These are phyloP conservation scores for Tilletia setariae DNA, from an alignment of 1,284 basidiomycete species.

Conservation along the genomic window DNA sequence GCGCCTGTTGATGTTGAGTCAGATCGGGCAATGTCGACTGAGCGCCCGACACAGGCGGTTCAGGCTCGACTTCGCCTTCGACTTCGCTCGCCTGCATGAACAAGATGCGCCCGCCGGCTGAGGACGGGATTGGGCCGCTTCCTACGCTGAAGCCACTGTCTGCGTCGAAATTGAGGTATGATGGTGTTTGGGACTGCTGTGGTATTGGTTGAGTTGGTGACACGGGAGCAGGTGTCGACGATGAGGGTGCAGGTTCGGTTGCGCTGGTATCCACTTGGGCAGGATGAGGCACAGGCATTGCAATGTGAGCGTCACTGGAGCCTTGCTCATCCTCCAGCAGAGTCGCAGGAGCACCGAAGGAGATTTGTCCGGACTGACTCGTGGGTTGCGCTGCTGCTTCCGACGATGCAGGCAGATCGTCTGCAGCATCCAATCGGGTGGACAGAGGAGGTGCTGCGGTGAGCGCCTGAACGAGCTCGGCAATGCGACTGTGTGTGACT, in stretches of 20 bases:
- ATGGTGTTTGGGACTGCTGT: background rate
- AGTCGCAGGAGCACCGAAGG: background rate
- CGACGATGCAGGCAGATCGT: background rate
- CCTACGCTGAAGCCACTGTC: background rate
- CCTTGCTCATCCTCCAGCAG: background rate
- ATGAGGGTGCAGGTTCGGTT: background rate
- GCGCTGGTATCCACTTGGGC: background rate
- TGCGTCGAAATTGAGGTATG: background rate
- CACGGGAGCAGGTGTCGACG: too few species aligned
- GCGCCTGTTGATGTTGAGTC: background rate
- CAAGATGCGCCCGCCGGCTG: conserved; percentile 14
- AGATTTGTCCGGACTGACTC: background rate
- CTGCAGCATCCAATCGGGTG: background rate
- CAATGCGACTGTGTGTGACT: background rate
- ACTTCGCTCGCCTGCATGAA: conserved; percentile 21
- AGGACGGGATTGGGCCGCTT: background rate
- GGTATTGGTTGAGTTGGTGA: background rate
- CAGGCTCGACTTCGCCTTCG: conserved; percentile 6
- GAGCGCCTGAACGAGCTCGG: conserved; percentile 7
- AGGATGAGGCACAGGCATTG: background rate
- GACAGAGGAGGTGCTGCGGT: conserved; percentile 3
- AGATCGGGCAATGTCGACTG: background rate
- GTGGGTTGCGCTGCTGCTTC: background rate
- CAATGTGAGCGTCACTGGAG: background rate
- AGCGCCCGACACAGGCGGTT: background rate